phyloP scores from a whole-genome alignment of 106 monocot species.

The Cymbidium sinense region DNA sequence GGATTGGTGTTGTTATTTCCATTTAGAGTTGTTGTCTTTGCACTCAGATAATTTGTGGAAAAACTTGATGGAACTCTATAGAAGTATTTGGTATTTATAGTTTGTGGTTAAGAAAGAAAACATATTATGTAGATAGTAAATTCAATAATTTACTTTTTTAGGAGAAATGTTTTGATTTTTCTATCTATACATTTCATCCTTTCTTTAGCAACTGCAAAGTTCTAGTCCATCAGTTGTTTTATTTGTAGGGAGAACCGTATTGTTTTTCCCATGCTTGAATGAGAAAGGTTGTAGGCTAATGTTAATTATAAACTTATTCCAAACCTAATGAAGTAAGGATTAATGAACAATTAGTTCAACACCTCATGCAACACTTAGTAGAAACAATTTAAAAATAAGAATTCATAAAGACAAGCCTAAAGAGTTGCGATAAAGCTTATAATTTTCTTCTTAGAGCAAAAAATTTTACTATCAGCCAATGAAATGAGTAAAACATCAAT shows the following conservation, averaged over 20 bases:
- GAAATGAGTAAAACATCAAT: too few species aligned
- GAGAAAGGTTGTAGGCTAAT: neutral
- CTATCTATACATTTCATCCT: neutral
- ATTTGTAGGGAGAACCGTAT: neutral
- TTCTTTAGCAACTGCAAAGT: neutral
- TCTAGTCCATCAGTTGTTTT: neutral
- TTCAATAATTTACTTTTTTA: neutral
- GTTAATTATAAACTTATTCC: neutral
- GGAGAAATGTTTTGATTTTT: neutral
- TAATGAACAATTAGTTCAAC: neutral
- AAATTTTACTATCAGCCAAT: too few species aligned
- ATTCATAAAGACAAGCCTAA: neutral
- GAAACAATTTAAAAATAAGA: neutral
- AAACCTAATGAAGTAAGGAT: neutral
- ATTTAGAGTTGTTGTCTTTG: too few species aligned
- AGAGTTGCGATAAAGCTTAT: neutral
- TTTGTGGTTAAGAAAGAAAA: too few species aligned
- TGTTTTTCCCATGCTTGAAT: neutral
- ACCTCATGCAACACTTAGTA: neutral
- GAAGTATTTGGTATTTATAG: too few species aligned
- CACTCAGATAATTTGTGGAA: too few species aligned
- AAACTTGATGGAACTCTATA: too few species aligned
- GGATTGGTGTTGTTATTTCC: too few species aligned
- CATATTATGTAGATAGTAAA: neutral
- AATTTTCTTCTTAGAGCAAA: too few species aligned